phyloP scores from a whole-genome alignment of 225 moss, liverwort and hornwort genomes.

The Thuidium tamariscinum region DNA sequence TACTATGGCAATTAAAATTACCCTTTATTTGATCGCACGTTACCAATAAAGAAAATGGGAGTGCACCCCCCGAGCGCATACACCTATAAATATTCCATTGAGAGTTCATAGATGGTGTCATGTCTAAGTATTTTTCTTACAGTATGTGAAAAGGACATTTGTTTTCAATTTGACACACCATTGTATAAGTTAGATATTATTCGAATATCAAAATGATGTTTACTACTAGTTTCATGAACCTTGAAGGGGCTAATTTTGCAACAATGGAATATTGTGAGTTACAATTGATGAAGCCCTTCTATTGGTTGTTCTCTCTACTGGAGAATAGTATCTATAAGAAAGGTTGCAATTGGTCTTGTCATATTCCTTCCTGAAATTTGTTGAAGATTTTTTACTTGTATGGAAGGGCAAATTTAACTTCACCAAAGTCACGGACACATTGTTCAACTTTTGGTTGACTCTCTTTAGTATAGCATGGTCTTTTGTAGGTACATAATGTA shows the following conservation, averaged over 20 bases:
- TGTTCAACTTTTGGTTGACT: accelerated
- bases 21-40: no score
- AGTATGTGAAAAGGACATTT: accelerated
- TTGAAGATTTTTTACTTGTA: accelerated
- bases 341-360: neutral
- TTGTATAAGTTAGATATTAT: neutral
- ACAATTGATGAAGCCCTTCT: neutral
- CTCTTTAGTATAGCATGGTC: neutral
- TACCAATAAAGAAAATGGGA: no score
- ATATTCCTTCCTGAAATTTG: accelerated
- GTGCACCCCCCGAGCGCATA: no score
- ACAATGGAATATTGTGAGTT: neutral
- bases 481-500: neutral
- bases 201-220: neutral
- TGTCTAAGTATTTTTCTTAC: neutral
- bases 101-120: neutral
- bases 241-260: neutral
- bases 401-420: neutral
- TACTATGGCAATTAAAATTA: no score
- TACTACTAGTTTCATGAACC: neutral
- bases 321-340: accelerated
- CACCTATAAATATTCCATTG: neutral
- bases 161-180: neutral
- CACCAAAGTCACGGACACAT: neutral
- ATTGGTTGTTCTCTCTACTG: accelerated